Base-by-base conservation (phyloP, 2,329 filamentous ascomycete species). In the Penicillium concentricum region DNA sequence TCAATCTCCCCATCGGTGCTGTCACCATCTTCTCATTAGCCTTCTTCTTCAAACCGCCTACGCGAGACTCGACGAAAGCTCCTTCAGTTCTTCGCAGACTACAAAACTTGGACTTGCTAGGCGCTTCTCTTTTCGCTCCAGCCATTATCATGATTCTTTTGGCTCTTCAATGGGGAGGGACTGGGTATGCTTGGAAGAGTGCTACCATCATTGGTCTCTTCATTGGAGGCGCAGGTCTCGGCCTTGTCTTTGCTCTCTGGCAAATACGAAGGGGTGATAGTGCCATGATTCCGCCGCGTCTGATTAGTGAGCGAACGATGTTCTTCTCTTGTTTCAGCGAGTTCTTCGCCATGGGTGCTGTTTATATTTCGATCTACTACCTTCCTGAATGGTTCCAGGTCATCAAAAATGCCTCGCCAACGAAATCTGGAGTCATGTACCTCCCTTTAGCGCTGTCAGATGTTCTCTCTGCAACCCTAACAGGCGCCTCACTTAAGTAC, bases 331-430 rank as follows among this genome's bases (percentile, higher is more conserved):
- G 39, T 20, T 30, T 48, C 2, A 26, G 22, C 13, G 35, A 45
- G 13, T 58, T 61, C 37, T 61, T 53, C 24, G 39, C 35, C 7
- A 45, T 56, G 20, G 58, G 58, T 5, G 47, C 56, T n/a, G 22
- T 52, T 5, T 45, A 35, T 9, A 48, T 49, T 8, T 43, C 45
- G 12, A 43, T 43, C 2, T 59, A 61, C 37, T 59, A 61, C 22
- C 56, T 61, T 2, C 56, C 59, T 8, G 41, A 54, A 24, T 61
- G 34, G 38, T 61, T 61, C 22, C 59, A 61, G 43, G 52, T 49
- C 12, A 37, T 61, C 5, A 48, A 58, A 50, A 30, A 24, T 3
- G 56, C 49, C 20, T 51, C 54, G 7, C 37, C 57, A 12, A 43
- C 41, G 2, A 43, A 43, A 28, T 43, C 41, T 13, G 41, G 41